A percentile compares a stretch with the other conserved stretches of the same genome.
phyloP scores from a whole-genome alignment of 768 basidiomycete genomes.

The Leucocoprinus sp. region DNA sequence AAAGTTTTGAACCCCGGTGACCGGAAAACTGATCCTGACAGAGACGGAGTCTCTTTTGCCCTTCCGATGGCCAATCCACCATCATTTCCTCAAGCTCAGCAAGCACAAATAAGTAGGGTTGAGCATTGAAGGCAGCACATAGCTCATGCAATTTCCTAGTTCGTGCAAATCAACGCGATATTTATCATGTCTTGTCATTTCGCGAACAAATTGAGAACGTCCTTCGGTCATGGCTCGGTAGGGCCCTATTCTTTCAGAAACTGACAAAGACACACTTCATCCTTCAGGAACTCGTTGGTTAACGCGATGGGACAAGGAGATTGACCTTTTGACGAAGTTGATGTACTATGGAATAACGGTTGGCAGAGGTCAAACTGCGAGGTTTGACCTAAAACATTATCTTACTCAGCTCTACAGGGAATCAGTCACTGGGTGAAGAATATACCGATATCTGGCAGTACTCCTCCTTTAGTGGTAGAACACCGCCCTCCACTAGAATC shows the following conservation, averaged over 20 bases:
- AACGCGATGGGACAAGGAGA: slow-evolving; percentile 72
- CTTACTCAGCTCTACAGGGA: slow-evolving; percentile 33
- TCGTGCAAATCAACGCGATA: slow-evolving; percentile 76
- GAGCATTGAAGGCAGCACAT: neutral
- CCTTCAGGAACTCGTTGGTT: slow-evolving; percentile 70
- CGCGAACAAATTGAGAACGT: slow-evolving; percentile 71
- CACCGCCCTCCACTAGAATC: slow-evolving; percentile 35
- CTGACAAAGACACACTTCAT: slow-evolving; percentile 6
- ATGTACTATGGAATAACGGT: slow-evolving; percentile 69
- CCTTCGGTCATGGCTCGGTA: slow-evolving; percentile 72
- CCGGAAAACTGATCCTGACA: neutral
- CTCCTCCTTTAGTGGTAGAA: slow-evolving; percentile 29
- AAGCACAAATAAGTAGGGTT: slow-evolving; percentile 81
- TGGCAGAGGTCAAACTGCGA: slow-evolving; percentile 49
- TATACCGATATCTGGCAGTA: slow-evolving; percentile 82
- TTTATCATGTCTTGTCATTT: slow-evolving; percentile 67
- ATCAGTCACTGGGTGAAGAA: slow-evolving; percentile 85
- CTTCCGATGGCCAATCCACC: slow-evolving; percentile 20
- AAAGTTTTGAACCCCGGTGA: slow-evolving; percentile 7
- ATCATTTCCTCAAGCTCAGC: slow-evolving; percentile 67
- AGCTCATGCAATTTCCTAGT: slow-evolving; percentile 36
- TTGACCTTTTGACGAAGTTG: slow-evolving; percentile 60
- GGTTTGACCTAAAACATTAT: neutral
- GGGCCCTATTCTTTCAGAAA: slow-evolving; percentile 14
- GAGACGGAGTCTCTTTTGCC: neutral